Conservation (phyloP, 345 rosid species). For the Microthlaspi erraticum region DNA sequence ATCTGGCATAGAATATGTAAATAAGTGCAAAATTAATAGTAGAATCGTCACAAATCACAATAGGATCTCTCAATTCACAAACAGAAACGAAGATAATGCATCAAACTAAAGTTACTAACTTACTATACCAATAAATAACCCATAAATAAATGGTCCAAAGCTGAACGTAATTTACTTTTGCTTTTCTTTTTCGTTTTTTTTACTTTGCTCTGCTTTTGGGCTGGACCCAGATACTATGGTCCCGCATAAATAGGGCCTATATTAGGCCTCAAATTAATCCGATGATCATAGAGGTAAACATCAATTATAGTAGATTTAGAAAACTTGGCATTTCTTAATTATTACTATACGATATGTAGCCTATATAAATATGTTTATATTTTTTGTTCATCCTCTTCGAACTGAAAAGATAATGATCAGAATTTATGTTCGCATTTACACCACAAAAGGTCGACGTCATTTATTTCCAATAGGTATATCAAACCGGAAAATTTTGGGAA, state of each 20-base stretch:
- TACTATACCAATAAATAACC: constrained; percentile 7
- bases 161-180: constrained; percentile 13
- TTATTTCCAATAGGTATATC: constrained; percentile 21
- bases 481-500: not conserved
- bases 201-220: constrained; percentile 37
- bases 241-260: constrained; percentile 16
- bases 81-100: constrained; percentile 22
- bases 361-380: no score
- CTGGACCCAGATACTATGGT: constrained; percentile 39
- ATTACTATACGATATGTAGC: no score
- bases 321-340: not conserved
- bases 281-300: constrained; percentile 21
- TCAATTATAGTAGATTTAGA: not conserved
- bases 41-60: constrained; percentile 1
- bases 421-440: not conserved
- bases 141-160: constrained; percentile 39
- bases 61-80: constrained; percentile 10
- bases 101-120: no score
- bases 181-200: constrained; percentile 24
- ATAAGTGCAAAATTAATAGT: constrained; percentile 9
- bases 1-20: not conserved
- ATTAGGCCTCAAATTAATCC: constrained; percentile 33
- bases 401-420: not conserved
- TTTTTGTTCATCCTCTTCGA: not conserved
- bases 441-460: constrained; percentile 27